These are phyloP conservation scores for Aspergillus sp. DNA, from an alignment of 2,329 filamentous ascomycete species.

Conservation along the genomic window DNA sequence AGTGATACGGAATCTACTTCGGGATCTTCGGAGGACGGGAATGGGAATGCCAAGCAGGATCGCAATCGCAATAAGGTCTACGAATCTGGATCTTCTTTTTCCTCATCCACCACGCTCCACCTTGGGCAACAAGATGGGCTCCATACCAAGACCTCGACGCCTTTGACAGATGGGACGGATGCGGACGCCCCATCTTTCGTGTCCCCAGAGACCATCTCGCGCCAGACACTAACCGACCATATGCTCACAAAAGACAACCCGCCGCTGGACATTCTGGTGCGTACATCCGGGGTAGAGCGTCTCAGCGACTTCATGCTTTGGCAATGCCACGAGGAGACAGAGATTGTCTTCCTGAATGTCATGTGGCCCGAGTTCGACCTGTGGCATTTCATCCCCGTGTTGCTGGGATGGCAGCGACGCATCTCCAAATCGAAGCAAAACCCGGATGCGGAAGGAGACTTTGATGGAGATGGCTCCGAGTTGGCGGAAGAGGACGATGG, in stretches of 20 bases:
- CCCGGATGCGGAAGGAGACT: conserved; percentile 51
- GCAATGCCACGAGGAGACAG: conserved; percentile 90
- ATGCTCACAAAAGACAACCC: conserved; percentile 83
- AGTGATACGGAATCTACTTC: conserved; percentile 42
- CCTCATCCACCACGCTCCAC: conserved; percentile 46
- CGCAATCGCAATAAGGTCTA: conserved; percentile 18
- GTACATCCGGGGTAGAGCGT: conserved; percentile 86
- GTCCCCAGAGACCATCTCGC: conserved; percentile 85
- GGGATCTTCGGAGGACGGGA: conserved; percentile 37
- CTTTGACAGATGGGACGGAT: conserved; percentile 25
- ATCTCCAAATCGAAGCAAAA: conserved; percentile 58
- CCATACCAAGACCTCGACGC: conserved; percentile 28
- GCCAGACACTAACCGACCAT: conserved; percentile 72
- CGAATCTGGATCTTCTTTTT: conserved; percentile 32
- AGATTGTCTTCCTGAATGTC: conserved; percentile 85
- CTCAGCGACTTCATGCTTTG: conserved; percentile 98
- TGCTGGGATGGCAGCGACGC: conserved; percentile 79
- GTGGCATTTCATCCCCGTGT: conserved; percentile 83
- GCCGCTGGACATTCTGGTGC: conserved; percentile 81
- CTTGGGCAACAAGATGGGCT: conserved; percentile 20
- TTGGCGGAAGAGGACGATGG: conserved; percentile 21
- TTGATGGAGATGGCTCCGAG: conserved; percentile 46
- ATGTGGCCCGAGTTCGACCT: conserved; percentile 96
- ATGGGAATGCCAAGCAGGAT: conserved; percentile 26
- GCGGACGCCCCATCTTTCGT: conserved; percentile 37